These are phyloP conservation scores for Solanum sejunctum DNA, from an alignment of 257 asterid species.

Conservation along the genomic window DNA sequence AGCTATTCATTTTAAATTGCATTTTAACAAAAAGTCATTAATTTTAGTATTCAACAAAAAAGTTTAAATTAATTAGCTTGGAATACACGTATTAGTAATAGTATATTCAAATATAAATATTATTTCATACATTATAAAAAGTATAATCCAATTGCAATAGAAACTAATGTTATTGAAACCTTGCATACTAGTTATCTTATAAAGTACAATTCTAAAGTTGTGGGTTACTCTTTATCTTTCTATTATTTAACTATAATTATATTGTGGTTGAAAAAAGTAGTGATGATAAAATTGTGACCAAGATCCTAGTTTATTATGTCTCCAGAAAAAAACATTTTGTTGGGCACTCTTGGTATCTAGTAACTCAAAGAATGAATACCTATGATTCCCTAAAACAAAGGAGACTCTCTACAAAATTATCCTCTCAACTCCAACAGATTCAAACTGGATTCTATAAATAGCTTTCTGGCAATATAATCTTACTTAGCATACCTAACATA, in stretches of 20 bases:
- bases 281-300: background rate
- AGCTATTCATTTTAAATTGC: too few relatives aligned
- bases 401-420: background rate
- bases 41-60: too few relatives aligned
- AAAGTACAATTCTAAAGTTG: background rate
- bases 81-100: too few relatives aligned
- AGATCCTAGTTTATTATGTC: background rate
- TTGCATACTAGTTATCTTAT: background rate
- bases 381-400: constrained; percentile 12
- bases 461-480: background rate
- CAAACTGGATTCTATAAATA: background rate
- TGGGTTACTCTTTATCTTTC: background rate
- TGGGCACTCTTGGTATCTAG: background rate
- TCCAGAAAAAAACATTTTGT: background rate
- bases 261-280: too few relatives aligned
- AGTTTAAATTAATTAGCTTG: too few relatives aligned
- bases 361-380: constrained; percentile 3
- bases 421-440: background rate
- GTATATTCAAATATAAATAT: too few relatives aligned
- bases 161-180: too few relatives aligned
- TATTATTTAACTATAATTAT: background rate
- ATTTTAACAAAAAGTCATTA: too few relatives aligned
- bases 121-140: too few relatives aligned
- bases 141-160: too few relatives aligned
- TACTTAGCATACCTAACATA: background rate